Evolutionary conservation across 495 filamentous ascomycete species (phyloP), one percentile per base, ranked within the genome.

Genomic region (Schizothecium vesticola): DNA sequence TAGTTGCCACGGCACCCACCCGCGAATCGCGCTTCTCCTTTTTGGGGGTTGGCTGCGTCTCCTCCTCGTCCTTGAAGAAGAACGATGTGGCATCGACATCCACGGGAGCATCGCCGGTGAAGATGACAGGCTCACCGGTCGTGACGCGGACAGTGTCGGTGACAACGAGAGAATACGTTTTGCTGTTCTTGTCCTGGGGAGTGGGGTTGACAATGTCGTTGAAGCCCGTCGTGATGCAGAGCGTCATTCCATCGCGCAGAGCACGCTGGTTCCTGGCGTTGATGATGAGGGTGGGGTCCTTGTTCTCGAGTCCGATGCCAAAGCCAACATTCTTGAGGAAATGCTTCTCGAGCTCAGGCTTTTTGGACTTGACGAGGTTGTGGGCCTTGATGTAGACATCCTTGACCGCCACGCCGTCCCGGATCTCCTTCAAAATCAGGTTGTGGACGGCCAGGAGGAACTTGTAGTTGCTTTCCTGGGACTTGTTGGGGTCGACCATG

Each of bases 211-310:
- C 86, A 23, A 99, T 83, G 75, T 97, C 94, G 64, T 84, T 89
- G 78, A 99, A 90, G 1, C 95, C 93, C 55, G 94, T 90, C 10
- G 89, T 92, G 70, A 99, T 85, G 73, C 88, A 90, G 56, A 99
- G 84, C 4, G 96, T 98, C 95, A 98, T 99, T 70, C 96, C 96
- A 75, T 97, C 96, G 76, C 92, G 95, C 62, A 99, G 78, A 26
- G 87, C 84, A 16, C 93, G 84, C 25, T 82, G 87, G 76, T 91
- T 97, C 80, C 97, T 97, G 64, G 82, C 89, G 74, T 91, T 97
- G 29, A 99, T 82, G 4, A 93, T 74, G 67, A 98, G 85, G 5
- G 90, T 93, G 2, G 85, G 76, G 75, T 99, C 95, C 67, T 90
- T 87, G 61, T 88, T 89, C 81, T 99, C 95, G 56, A 98, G 93